phyloP scores from a whole-genome alignment of 306 rosid genomes.

The Delonix regia region DNA sequence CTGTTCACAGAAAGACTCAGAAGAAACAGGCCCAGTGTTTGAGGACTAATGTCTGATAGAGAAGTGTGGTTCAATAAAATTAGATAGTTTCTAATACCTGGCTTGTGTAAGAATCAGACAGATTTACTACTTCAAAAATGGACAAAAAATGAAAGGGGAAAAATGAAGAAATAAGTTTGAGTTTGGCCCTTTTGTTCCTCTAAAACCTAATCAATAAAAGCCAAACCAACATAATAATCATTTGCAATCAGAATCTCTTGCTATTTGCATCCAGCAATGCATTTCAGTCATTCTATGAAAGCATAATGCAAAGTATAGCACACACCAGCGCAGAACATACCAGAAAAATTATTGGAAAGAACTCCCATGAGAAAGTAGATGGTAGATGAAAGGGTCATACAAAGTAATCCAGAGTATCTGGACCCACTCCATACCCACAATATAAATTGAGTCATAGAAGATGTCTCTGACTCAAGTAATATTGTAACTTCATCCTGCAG shows the following conservation, averaged over 20 bases:
- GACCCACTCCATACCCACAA: slow-evolving; percentile 89
- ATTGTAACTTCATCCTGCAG: slow-evolving; percentile 65
- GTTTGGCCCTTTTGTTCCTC: background rate
- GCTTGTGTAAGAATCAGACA: background rate
- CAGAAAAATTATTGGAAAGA: slow-evolving; percentile 64
- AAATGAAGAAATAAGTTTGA: background rate
- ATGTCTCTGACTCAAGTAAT: slow-evolving; percentile 60
- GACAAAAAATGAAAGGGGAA: background rate
- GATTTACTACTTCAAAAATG: background rate
- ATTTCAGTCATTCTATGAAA: background rate
- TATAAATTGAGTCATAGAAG: slow-evolving; percentile 52
- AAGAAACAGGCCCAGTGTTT: background rate
- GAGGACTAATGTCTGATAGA: background rate
- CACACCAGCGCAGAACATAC: slow-evolving; percentile 38
- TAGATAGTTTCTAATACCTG: slow-evolving; percentile 22
- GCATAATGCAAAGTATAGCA: slow-evolving; percentile 19
- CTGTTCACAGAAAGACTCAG: background rate
- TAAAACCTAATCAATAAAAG: background rate
- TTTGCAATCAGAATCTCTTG: slow-evolving; percentile 7
- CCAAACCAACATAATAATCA: slow-evolving; percentile 1
- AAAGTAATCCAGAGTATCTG: slow-evolving; percentile 82
- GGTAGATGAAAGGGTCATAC: slow-evolving; percentile 71
- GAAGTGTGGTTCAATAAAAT: slow-evolving; percentile 18
- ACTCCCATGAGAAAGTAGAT: slow-evolving; percentile 78
- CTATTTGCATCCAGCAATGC: background rate